phyloP scores from a whole-genome alignment of 2,329 filamentous ascomycete species.

The Xylaria sp. region DNA sequence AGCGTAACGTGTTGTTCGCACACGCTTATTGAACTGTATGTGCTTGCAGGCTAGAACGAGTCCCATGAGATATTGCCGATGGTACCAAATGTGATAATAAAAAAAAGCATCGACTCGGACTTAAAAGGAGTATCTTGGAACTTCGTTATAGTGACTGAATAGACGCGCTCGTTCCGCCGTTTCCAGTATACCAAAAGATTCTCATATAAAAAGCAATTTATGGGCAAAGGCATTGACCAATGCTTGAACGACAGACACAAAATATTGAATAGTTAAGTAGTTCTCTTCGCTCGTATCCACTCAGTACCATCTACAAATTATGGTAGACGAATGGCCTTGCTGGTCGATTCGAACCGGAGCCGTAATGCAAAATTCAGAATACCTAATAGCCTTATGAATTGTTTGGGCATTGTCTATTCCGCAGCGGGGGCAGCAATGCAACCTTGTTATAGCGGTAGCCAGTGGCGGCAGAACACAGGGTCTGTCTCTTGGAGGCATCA shows the following conservation, averaged over 20 bases:
- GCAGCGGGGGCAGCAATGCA: slow-evolving; percentile 26
- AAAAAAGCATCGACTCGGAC: slow-evolving; percentile 1
- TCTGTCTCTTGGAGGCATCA: slow-evolving; percentile 27
- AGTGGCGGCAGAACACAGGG: slow-evolving; percentile 34
- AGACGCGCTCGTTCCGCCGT: slow-evolving; percentile 12
- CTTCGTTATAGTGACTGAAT: slow-evolving; percentile 7
- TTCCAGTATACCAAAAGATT: not conserved
- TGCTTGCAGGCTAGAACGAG: slow-evolving; percentile 3
- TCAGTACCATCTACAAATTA: slow-evolving; percentile 16
- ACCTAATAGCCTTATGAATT: slow-evolving; percentile 29
- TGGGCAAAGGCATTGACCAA: slow-evolving; percentile 28
- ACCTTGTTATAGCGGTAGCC: slow-evolving; percentile 32
- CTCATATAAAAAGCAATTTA: slow-evolving; percentile 30
- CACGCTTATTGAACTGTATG: not conserved
- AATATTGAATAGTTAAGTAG: slow-evolving; percentile 24
- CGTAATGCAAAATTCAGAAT: slow-evolving; percentile 13
- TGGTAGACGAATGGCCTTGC: slow-evolving; percentile 24
- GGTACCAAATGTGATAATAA: slow-evolving; percentile 6
- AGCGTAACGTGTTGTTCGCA: slow-evolving; percentile 10
- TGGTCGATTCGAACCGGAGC: slow-evolving; percentile 21
- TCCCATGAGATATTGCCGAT: slow-evolving; percentile 12
- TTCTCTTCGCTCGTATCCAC: slow-evolving; percentile 21
- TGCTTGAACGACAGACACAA: slow-evolving; percentile 12
- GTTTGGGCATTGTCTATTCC: slow-evolving; percentile 26
- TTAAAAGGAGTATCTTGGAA: not conserved